Base-by-base conservation (phyloP, 345 rosid genomes). In the Brassica carinata region DNA sequence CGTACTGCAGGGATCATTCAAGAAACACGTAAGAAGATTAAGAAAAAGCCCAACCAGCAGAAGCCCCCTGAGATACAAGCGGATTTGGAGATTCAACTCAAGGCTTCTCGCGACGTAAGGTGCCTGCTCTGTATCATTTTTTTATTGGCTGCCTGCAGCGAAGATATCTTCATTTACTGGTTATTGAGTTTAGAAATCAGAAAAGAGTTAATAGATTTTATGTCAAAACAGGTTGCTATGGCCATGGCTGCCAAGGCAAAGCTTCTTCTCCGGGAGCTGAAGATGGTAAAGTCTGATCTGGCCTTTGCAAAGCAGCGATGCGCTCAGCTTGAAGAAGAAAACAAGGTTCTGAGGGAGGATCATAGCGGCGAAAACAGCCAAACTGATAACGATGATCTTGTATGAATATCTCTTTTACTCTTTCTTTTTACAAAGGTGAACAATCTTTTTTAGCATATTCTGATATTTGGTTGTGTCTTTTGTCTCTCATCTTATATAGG, bases 211-310 rank as follows among this genome's bases (percentile, higher is more conserved):
- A 18, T 11, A 5, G 30, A 31, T 74, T 77, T 51, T 68, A 29
- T 79, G 55, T 76, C 18, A 33, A 81, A 45, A 82, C 90, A 95
- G 99, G 99, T 95, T 85, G 99, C 98, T 58, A 93, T 93, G 97
- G 99, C 99, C 77, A 95, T 93, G 90, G 99, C 99, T 79, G 97
- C 99, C n/a, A 95, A 95, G 85, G 94, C 99, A 82, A 95, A 95
- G 84, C 92, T 95, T 65, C 95, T 95, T 70, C 96, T 93, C 67
- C 91, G 99, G 58, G 99, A 95, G 86, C 82, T 89, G 77, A 95
- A 95, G 85, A 95, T 96, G 29, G 89, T 95, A 17, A 95, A 91
- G 86, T 97, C 99, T 48, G 99, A 93, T 83, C 81, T 93, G 64
- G 96, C 97, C 30, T 96, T 96, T 81, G 96, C 98, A 30, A 95